Evolutionary conservation across 306 rosid genomes (phyloP), one percentile per base, ranked within the genome.

Genomic region (Corylus americana): DNA sequence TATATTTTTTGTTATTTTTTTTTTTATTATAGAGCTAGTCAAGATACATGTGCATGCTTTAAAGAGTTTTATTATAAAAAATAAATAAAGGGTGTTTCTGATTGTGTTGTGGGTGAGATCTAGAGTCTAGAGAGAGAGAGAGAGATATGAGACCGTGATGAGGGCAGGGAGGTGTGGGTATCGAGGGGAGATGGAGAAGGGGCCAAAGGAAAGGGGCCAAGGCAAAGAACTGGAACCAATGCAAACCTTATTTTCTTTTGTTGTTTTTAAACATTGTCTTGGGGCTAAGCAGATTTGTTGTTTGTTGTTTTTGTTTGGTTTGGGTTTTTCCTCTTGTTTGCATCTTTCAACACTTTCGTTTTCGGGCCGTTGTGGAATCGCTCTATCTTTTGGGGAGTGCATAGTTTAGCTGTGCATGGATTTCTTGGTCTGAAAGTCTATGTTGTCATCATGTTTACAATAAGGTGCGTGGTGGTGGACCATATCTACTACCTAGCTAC

Each of bases 151-250:
- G 13, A 25, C 3, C 10, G 61, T 17, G 57, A 16, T 16, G 50
- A 62, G 76, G 20, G 77, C 11, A 29, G 72, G 29, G 59, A 8
- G 69, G 35, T 62, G 85, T 37, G 85, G 87, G 93, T 68, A 94
- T 92, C 97, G 83, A 85, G 69, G 79, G 72, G 81, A 72, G 76
- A 81, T 39, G 82, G 78, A 81, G 89, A 89, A 87, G 78, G 67
- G 71, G 93, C 92, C 99, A 95, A 95, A 66, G 84, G 91, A 88
- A 76, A 92, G 82, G 81, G 78, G 89, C 98, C 96, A 90, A 91
- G 83, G 81, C 79, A 78, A 79, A 85, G 72, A 83, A 89, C 98
- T 74, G 85, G 89, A 92, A 92, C 87, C 97, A 87, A 89, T 89
- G 96, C 89, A 48, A 55, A 62, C 63, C 83, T 59, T 76, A 79